Evolutionary conservation across 73 alveolate species (phyloP).

Genomic region (Tetrahymena elliotti): DNA sequence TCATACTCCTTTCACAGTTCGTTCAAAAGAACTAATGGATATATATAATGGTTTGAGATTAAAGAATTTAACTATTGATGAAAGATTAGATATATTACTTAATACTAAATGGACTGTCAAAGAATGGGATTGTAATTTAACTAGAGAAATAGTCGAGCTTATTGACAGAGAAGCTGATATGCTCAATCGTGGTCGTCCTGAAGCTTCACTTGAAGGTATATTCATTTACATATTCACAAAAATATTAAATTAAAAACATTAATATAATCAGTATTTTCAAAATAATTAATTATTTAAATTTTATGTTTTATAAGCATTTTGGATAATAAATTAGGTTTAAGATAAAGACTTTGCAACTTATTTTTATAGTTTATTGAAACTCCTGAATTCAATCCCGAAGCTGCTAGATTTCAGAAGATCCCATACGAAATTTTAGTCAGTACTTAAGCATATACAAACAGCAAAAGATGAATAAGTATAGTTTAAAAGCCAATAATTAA

Average conservation of each 20-base stretch:
- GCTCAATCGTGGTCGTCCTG: conserved; percentile 99
- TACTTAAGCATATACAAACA: conserved; percentile 7
- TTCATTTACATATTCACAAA: no score
- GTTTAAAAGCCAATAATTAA: no score
- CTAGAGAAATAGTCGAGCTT: conserved; percentile 96
- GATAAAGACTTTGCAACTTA: conserved; percentile 93
- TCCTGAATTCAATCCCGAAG: conserved; percentile 99
- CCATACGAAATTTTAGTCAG: conserved; percentile 81
- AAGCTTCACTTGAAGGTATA: conserved; percentile 82
- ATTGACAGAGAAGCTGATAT: conserved; percentile 99
- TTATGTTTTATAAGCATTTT: background rate
- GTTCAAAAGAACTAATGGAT: conserved; percentile 97
- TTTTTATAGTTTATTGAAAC: conserved; percentile 96
- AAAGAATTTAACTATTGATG: conserved; percentile 83
- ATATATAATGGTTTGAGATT: conserved; percentile 83
- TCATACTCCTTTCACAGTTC: conserved; percentile 90
- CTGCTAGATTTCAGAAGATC: conserved; percentile 94
- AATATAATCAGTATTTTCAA: no score
- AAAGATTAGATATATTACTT: conserved; percentile 89
- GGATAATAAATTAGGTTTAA: conserved; percentile 43
- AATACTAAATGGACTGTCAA: conserved; percentile 97
- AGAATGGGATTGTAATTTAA: conserved; percentile 96
- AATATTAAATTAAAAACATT: no score
- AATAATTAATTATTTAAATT: no score
- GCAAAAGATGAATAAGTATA: background rate